A percentile compares a stretch with the other conserved stretches of the same genome.
Conservation (phyloP, 1,284 basidiomycete species). For the Sanghuangporus baumii region DNA sequence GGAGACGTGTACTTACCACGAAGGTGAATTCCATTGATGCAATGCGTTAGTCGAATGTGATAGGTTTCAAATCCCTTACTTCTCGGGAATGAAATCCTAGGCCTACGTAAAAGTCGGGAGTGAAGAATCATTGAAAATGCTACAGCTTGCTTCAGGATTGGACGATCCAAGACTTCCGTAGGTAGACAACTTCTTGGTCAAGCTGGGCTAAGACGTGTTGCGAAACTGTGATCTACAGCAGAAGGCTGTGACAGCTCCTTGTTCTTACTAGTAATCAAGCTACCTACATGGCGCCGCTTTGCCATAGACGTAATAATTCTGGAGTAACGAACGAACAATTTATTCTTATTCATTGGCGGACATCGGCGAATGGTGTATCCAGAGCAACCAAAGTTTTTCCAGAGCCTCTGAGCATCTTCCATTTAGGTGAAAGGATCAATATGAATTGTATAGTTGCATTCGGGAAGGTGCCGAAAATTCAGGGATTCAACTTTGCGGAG, state of each 20-base stretch:
- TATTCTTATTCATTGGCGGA: background rate
- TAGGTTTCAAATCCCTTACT: background rate
- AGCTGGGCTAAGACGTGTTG: background rate
- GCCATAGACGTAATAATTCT: too few relatives aligned
- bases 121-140: background rate
- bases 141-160: background rate
- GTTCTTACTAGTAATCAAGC: too few relatives aligned
- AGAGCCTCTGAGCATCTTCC: background rate
- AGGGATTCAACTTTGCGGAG: too few relatives aligned
- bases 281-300: too few relatives aligned
- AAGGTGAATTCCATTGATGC: background rate
- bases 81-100: background rate
- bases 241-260: background rate
- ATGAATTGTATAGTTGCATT: background rate
- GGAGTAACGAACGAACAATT: too few relatives aligned
- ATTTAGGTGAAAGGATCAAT: background rate
- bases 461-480: too few relatives aligned
- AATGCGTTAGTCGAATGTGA: too few relatives aligned
- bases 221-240: background rate
- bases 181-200: background rate
- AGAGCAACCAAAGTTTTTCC: background rate
- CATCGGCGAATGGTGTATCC: background rate
- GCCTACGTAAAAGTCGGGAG: background rate
- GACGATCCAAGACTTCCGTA: background rate
- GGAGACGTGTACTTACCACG: background rate